Evolutionary conservation across 2,329 filamentous ascomycete genomes (phyloP).

Genomic region (Clonostachys byssicola): DNA sequence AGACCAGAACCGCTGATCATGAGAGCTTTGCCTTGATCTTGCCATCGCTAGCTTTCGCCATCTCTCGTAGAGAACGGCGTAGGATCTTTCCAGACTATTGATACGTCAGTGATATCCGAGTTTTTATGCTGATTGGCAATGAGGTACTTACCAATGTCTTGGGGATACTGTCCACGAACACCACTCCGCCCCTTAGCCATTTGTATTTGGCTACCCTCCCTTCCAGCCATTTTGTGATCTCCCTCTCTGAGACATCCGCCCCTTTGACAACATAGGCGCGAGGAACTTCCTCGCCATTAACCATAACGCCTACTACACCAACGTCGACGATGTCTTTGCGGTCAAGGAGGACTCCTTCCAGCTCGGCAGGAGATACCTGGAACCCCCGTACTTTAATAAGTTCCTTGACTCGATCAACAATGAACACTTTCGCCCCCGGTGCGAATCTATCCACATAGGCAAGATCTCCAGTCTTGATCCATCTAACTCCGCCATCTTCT

Average conservation of each 20-base stretch:
- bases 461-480: background rate
- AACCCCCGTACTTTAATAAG: slow-evolving; percentile 58
- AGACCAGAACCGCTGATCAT: too few relatives aligned
- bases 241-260: slow-evolving; percentile 12
- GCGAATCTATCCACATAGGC: background rate
- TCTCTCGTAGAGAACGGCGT: slow-evolving; percentile 53
- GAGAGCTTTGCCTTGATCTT: too few relatives aligned
- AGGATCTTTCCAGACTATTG: slow-evolving; percentile 62
- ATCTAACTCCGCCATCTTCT: background rate
- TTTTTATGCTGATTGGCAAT: background rate
- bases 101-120: background rate
- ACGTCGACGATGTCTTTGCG: slow-evolving; percentile 50
- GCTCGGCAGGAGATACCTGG: slow-evolving; percentile 54
- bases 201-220: slow-evolving; percentile 62
- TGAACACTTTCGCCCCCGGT: slow-evolving; percentile 20
- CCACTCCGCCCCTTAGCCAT: slow-evolving; percentile 63
- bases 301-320: slow-evolving; percentile 58
- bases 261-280: slow-evolving; percentile 54
- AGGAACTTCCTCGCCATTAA: slow-evolving; percentile 52
- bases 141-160: slow-evolving; percentile 41
- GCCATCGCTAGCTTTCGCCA: slow-evolving; percentile 29
- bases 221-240: slow-evolving; percentile 61
- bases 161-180: slow-evolving; percentile 63
- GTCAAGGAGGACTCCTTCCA: slow-evolving; percentile 29
- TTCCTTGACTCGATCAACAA: slow-evolving; percentile 37